These are phyloP conservation scores for Linum usitatissimum DNA, from an alignment of 345 rosid species.

Conservation along the genomic window DNA sequence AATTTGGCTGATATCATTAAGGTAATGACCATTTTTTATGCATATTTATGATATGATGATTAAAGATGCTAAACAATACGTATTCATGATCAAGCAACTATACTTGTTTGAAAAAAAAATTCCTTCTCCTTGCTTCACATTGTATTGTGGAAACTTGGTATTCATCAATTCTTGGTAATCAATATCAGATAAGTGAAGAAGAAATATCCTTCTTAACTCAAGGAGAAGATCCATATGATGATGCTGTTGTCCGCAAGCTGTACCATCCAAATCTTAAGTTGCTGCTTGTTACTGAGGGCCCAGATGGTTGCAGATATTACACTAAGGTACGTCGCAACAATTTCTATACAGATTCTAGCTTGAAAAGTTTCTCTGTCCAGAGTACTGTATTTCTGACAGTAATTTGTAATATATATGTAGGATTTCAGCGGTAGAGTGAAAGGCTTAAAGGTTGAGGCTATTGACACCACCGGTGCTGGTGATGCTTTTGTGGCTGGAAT, in stretches of 20 bases:
- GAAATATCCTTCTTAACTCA: slow-evolving; percentile 71
- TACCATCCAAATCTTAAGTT: slow-evolving; percentile 70
- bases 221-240: slow-evolving; percentile 94
- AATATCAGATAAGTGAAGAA: slow-evolving; percentile 70
- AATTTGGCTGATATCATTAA: slow-evolving; percentile 74
- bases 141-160: background rate
- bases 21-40: slow-evolving; percentile 25
- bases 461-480: slow-evolving; percentile 96
- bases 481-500: slow-evolving; percentile 95
- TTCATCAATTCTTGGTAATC: background rate
- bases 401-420: slow-evolving; percentile 24
- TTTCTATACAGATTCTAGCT: background rate
- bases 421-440: slow-evolving; percentile 68
- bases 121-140: background rate
- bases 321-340: slow-evolving; percentile 47
- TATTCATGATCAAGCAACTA: slow-evolving; percentile 1
- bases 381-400: background rate
- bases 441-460: slow-evolving; percentile 66
- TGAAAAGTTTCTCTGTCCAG: background rate
- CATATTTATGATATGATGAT: background rate
- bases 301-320: slow-evolving; percentile 82
- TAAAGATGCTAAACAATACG: too few species aligned
- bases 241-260: slow-evolving; percentile 56
- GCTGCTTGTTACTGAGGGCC: slow-evolving; percentile 88
- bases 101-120: background rate